Base-by-base conservation (phyloP, 495 filamentous ascomycete species). In the Evernia prunastri region DNA sequence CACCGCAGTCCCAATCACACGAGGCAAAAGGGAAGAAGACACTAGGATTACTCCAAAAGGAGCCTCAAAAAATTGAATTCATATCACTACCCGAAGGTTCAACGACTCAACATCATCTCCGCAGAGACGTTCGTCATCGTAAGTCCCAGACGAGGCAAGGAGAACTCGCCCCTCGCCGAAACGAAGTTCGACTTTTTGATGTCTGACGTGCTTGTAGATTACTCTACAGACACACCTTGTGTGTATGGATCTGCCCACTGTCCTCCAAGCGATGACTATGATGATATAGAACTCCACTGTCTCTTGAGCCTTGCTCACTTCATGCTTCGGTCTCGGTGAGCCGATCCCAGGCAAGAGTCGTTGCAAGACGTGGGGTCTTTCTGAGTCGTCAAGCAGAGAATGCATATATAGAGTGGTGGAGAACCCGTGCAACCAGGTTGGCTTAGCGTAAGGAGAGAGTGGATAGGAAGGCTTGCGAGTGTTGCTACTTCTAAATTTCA, bases 171-270 rank as follows among this genome's bases (percentile, higher is more conserved):
- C 45, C n/a, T 51, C 47, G 47, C 47, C 47, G 47, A 51, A 51
- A 29, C 47, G 10, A 51, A 29, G 47, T 51, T 51, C 47, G 47
- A 51, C 47, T 51, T 49, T 51, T 51, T 27, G 47, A 51, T 29
- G 47, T 51, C 47, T 51, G 47, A 51, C 47, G 47, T 51, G 47
- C 47, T 51, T 51, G 47, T 29, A 51, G 47, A 51, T 51, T 17
- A 23, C 47, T 51, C 47, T 51, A 31, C 47, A 51, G 12, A 51
- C 47, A 25, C 47, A 51, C 25, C 47, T 51, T 51, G 25, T 27
- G 47, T 51, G 47, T 51, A 1, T 29, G 6, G 10, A 51, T 51
- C 47, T 29, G 47, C 25, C 12, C 25, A 11, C 47, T 29, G 1
- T 29, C 25, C 47, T 51, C 25, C 47, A 51, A 51, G 23, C 47